These are phyloP conservation scores for Funneliformis mosseae DNA, from an alignment of 192 early-diverging fungal species.

Conservation along the genomic window DNA sequence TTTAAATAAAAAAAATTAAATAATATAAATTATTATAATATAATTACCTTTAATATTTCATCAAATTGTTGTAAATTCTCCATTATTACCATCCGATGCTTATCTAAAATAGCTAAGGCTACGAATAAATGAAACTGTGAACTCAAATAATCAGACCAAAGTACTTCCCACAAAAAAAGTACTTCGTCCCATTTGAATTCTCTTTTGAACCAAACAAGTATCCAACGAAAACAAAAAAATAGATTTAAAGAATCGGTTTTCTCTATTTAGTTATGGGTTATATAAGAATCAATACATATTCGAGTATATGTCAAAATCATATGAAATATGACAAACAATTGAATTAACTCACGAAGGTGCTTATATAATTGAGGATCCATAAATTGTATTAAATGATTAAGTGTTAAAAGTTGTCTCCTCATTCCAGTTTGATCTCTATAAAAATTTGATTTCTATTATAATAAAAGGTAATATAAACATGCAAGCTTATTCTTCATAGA, in stretches of 20 bases:
- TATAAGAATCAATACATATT: background rate
- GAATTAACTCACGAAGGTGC: slow-evolving; percentile 66
- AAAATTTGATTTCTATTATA: slow-evolving; percentile 77
- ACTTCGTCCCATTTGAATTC: slow-evolving; percentile 91
- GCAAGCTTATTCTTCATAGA: background rate
- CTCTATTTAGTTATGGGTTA: slow-evolving; percentile 41
- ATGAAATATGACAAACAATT: background rate
- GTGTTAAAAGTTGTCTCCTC: slow-evolving; percentile 80
- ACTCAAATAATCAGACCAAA: slow-evolving; percentile 75
- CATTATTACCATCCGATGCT: slow-evolving; percentile 80
- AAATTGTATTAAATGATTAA: slow-evolving; percentile 83
- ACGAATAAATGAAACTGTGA: slow-evolving; percentile 91
- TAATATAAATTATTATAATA: background rate
- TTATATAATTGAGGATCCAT: slow-evolving; percentile 83
- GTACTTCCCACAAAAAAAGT: slow-evolving; percentile 86
- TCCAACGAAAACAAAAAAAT: slow-evolving; percentile 98
- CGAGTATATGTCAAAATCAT: background rate
- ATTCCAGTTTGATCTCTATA: slow-evolving; percentile 92
- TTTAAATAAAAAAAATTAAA: background rate
- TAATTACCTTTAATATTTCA: slow-evolving; percentile 84
- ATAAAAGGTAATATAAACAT: slow-evolving; percentile 6
- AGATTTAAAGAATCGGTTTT: slow-evolving; percentile 84
- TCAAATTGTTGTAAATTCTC: slow-evolving; percentile 83
- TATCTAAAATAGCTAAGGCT: slow-evolving; percentile 91
- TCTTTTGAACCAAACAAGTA: slow-evolving; percentile 95